Conservation (phyloP, 768 basidiomycete species). For the Mycena chlorophos region DNA sequence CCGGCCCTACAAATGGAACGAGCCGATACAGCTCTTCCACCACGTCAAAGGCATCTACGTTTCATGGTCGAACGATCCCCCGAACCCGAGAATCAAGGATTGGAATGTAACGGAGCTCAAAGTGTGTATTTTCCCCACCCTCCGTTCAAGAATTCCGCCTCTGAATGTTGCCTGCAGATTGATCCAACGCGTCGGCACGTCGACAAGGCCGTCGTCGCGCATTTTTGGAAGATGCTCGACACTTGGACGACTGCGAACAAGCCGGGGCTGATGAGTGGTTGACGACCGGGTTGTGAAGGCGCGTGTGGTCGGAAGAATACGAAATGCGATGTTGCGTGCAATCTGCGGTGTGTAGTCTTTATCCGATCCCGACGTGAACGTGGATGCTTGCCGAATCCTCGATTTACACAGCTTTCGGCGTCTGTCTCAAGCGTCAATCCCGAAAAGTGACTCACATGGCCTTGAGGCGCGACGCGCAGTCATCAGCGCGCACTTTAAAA, state of each 20-base stretch:
- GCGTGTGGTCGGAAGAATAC: neutral
- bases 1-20: conserved; percentile 93
- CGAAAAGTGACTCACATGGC: no score
- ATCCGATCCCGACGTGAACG: neutral
- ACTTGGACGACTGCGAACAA: conserved; percentile 81
- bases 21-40: conserved; percentile 89
- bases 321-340: neutral
- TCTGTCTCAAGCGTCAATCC: no score
- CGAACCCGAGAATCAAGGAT: conserved; percentile 85
- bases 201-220: conserved; percentile 91
- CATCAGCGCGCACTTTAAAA: no score
- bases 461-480: no score
- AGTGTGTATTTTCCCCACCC: conserved; percentile 41
- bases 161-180: conserved; percentile 52
- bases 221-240: conserved; percentile 94
- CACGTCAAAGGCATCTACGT: conserved; percentile 97
- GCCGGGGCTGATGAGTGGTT: conserved; percentile 62
- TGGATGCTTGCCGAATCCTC: neutral
- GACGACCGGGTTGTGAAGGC: neutral
- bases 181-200: conserved; percentile 87
- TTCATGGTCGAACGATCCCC: conserved; percentile 90
- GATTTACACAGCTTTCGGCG: neutral
- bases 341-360: neutral
- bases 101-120: conserved; percentile 98
- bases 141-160: neutral